Evolutionary conservation across 2,329 filamentous ascomycete genomes (phyloP).

Genomic region (Thermoascus crustaceus): DNA sequence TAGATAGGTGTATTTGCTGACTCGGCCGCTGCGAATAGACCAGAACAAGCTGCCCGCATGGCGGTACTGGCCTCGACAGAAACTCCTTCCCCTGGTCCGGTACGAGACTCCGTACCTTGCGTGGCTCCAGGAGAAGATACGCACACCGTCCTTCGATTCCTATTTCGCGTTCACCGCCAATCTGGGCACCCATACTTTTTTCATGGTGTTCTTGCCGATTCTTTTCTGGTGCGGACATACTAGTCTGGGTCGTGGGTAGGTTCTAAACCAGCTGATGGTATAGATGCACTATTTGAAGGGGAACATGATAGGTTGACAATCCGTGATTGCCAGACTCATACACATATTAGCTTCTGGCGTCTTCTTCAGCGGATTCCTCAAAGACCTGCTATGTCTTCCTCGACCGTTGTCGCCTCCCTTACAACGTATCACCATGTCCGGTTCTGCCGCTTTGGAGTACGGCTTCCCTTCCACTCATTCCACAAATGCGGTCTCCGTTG

Average conservation of each 20-base stretch:
- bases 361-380: conserved; percentile 85
- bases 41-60: conserved; percentile 74
- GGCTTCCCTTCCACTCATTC: conserved; percentile 96
- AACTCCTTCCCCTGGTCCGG: conserved; percentile 74
- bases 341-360: conserved; percentile 72
- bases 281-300: conserved; percentile 2
- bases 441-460: conserved; percentile 88
- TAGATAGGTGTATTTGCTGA: conserved; percentile 7
- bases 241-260: conserved; percentile 76
- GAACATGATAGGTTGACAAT: conserved; percentile 2
- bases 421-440: conserved; percentile 94
- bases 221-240: conserved; percentile 94
- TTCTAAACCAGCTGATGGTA: conserved; percentile 14
- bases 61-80: conserved; percentile 78
- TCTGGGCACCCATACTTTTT: conserved; percentile 95
- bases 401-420: conserved; percentile 86
- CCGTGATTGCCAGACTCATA: conserved; percentile 37
- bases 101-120: conserved; percentile 95
- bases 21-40: conserved; percentile 45
- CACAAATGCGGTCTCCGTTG: conserved; percentile 91
- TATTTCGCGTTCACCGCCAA: conserved; percentile 98
- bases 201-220: conserved; percentile 91
- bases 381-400: conserved; percentile 87
- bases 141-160: conserved; percentile 78
- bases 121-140: conserved; percentile 69